phyloP scores from a whole-genome alignment of 257 asterid species.

The Oldenlandia corymbosa region DNA sequence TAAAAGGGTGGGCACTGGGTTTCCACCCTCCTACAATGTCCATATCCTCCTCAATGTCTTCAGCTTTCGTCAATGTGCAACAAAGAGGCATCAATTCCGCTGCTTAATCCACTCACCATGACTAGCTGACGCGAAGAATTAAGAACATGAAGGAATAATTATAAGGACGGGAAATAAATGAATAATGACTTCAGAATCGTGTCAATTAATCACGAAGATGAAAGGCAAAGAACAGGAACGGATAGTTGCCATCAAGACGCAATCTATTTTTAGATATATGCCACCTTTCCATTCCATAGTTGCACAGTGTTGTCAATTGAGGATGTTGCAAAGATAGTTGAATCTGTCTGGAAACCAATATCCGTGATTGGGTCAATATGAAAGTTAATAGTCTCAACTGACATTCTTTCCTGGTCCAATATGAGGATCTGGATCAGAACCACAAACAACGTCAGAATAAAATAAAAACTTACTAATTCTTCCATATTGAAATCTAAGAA shows the following conservation, averaged over 20 bases:
- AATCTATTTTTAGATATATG: background rate
- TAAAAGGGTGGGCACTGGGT: no score
- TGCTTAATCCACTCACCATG: slow-evolving; percentile 37
- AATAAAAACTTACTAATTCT: no score
- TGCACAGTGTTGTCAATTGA: slow-evolving; percentile 38
- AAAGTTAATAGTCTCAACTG: slow-evolving; percentile 13
- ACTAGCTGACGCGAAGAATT: slow-evolving; percentile 37
- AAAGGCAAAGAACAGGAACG: background rate
- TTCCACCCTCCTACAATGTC: no score
- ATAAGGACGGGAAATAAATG: no score
- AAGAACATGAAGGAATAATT: no score
- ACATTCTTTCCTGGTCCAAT: slow-evolving; percentile 23
- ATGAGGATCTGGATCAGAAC: slow-evolving; percentile 24
- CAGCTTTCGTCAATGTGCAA: no score
- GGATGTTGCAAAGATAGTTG: slow-evolving; percentile 42
- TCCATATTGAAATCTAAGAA: slow-evolving; percentile 7
- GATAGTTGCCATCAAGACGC: background rate
- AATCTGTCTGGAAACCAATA: slow-evolving; percentile 37
- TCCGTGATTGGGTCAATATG: slow-evolving; percentile 38
- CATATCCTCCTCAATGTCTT: no score
- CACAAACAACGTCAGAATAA: background rate
- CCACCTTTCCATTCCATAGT: slow-evolving; percentile 49
- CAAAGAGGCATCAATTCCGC: slow-evolving; percentile 26
- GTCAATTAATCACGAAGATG: background rate
- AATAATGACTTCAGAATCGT: background rate